A percentile compares a stretch with the other conserved stretches of the same genome.
These are phyloP conservation scores for Quercus berberidifolia DNA, from an alignment of 306 rosid species.

Conservation along the genomic window DNA sequence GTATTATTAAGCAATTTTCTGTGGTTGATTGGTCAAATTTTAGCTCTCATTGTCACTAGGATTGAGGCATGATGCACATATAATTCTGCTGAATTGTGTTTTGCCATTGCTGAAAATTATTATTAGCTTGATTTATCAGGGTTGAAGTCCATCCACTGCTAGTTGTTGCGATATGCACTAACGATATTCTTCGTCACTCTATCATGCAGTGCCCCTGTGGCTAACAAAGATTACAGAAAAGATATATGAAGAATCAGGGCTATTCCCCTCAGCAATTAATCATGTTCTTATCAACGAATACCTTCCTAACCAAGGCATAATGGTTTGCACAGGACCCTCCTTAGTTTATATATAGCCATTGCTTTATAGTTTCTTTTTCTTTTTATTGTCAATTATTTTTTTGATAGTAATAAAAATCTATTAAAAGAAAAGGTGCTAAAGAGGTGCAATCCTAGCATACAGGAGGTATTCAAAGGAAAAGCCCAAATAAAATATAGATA, in stretches of 20 bases:
- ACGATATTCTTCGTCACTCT: background rate
- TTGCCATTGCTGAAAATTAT: background rate
- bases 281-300: constrained; percentile 95
- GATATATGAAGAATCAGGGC: constrained; percentile 51
- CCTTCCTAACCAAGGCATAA: constrained; percentile 84
- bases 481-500: no score
- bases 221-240: constrained; percentile 61
- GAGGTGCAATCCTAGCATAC: no score
- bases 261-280: constrained; percentile 70
- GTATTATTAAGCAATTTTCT: background rate
- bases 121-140: background rate
- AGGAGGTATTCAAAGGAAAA: no score
- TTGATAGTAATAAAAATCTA: no score
- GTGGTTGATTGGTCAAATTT: background rate
- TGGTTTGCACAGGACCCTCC: constrained; percentile 45
- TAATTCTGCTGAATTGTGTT: background rate
- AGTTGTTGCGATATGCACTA: background rate
- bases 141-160: background rate
- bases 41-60: background rate
- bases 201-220: constrained; percentile 76
- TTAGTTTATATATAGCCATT: constrained; percentile 16
- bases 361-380: background rate
- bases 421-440: no score
- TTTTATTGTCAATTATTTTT: background rate
- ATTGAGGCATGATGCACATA: background rate